Conservation (phyloP, 352 stramenopile genomes). For the Phytophthora pisi region DNA sequence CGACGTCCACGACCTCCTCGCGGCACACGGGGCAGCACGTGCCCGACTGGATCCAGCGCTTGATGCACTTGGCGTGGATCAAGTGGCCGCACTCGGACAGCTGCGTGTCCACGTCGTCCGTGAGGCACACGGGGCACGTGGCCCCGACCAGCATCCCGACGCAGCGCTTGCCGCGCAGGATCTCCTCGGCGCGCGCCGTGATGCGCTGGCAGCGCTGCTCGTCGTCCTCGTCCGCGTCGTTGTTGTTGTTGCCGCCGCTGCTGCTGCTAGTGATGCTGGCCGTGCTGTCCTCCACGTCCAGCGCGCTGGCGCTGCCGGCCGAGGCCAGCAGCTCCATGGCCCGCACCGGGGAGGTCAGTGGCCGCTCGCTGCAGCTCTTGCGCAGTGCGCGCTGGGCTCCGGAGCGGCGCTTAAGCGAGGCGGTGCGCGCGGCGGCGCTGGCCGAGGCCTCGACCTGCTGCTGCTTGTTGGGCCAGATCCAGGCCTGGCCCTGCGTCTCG, state of each 20-base stretch:
- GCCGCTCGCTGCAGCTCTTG: conserved; percentile 48
- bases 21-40: conserved; percentile 72
- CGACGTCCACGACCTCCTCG: conserved; percentile 58
- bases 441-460: conserved; percentile 34
- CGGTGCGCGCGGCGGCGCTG: conserved; percentile 19
- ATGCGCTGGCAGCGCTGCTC: conserved; percentile 51
- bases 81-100: conserved; percentile 66
- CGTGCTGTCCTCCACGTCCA: conserved; percentile 38
- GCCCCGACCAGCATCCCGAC: conserved; percentile 69
- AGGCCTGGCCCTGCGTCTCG: conserved; percentile 44
- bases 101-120: conserved; percentile 75
- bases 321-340: conserved; percentile 18
- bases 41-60: conserved; percentile 72
- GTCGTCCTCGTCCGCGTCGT: conserved; percentile 18
- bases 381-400: conserved; percentile 33
- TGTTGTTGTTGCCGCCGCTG: neutral
- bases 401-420: conserved; percentile 39
- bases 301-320: conserved; percentile 39
- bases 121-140: conserved; percentile 75
- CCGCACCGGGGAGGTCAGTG: conserved; percentile 24
- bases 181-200: conserved; percentile 65
- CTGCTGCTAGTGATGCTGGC: conserved; percentile 16
- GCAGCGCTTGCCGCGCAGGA: conserved; percentile 61
- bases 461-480: conserved; percentile 43
- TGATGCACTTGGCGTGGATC: conserved; percentile 82